Evolutionary conservation across 2,329 filamentous ascomycete species (phyloP), one percentile per base, ranked within the genome.

Genomic region (Chaetothyriales sp.): DNA sequence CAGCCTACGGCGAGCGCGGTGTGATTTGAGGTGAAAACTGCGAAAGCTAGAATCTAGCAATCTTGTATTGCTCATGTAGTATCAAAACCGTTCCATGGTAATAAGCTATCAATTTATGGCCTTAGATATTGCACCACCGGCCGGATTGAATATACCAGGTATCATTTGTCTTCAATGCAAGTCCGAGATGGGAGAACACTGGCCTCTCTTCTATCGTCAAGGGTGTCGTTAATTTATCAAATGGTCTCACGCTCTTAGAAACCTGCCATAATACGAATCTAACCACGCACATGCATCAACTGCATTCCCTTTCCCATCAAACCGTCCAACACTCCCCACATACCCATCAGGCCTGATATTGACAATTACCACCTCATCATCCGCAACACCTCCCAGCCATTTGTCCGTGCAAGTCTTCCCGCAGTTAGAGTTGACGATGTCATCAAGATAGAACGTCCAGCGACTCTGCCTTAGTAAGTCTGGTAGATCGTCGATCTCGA

Each of bases 281-380:
- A 78, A 59, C 73, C 73, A 77, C 1, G 71, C 72, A 19, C 63
- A 56, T 9, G 54, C 43, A 0, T 65, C 70, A 15, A 56, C 64
- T 4, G 65, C 62, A 20, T 54, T 59, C 19, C 57, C 63, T 0
- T 61, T 63, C 19, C 59, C 55, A 10, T 61, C 56, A 60, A 69
- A 77, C 2, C 66, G 56, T 6, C 74, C 70, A 20, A 85, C 66
- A n/a, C 75, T 79, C 1, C 83, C 84, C 4, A 87, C 78, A 63
- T 87, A 88, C 9, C 84, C 83, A 65, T 88, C 84, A 0, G 84
- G 84, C 4, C 84, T 74, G 1, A 88, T 80, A 59, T 83, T 82
- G 43, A 83, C 71, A 43, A 87, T 75, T 4, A 77, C 80, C 5
- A 83, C 75, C 57, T 83, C 76, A 8, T 73, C 70, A 0, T 72